Conservation (phyloP, 169 alveolate species). For the Ophryocystis elektroscirrha region DNA sequence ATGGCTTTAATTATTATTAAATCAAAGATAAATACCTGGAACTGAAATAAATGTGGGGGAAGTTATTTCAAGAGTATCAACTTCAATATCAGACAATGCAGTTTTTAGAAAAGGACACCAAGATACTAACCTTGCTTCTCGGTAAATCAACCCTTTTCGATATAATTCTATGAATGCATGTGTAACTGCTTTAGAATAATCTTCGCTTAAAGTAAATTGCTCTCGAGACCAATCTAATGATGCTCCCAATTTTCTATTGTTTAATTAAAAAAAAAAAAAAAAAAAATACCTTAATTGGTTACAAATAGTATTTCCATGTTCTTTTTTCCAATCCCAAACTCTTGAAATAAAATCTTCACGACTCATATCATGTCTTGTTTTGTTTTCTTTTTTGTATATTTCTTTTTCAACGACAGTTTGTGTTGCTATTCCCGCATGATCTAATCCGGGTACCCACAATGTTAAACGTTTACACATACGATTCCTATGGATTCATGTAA, state of each 20-base stretch:
- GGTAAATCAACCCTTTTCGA: slow-evolving; percentile 64
- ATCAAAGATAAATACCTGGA: slow-evolving; percentile 16
- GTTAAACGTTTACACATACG: slow-evolving; percentile 79
- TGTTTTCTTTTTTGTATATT: slow-evolving; percentile 63
- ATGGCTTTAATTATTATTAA: too few species aligned
- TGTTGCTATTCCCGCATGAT: slow-evolving; percentile 86
- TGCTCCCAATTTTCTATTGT: slow-evolving; percentile 46
- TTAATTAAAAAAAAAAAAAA: neutral
- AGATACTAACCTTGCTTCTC: slow-evolving; percentile 82
- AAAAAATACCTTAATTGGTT: slow-evolving; percentile 49
- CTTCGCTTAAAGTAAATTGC: slow-evolving; percentile 81
- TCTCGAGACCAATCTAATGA: slow-evolving; percentile 93
- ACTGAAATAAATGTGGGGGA: slow-evolving; percentile 13
- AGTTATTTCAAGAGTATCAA: slow-evolving; percentile 71
- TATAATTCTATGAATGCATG: slow-evolving; percentile 65
- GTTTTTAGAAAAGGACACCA: slow-evolving; percentile 94
- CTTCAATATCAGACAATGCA: slow-evolving; percentile 95
- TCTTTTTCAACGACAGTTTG: slow-evolving; percentile 91
- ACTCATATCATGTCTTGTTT: slow-evolving; percentile 78
- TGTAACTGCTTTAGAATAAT: slow-evolving; percentile 67
- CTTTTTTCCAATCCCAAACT: slow-evolving; percentile 94
- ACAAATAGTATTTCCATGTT: slow-evolving; percentile 71
- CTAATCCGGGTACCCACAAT: slow-evolving; percentile 90
- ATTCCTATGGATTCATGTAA: slow-evolving; percentile 29
- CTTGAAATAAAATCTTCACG: slow-evolving; percentile 74